Base-by-base conservation (phyloP, 1,284 basidiomycete species). In the Ganoderma sinense region DNA sequence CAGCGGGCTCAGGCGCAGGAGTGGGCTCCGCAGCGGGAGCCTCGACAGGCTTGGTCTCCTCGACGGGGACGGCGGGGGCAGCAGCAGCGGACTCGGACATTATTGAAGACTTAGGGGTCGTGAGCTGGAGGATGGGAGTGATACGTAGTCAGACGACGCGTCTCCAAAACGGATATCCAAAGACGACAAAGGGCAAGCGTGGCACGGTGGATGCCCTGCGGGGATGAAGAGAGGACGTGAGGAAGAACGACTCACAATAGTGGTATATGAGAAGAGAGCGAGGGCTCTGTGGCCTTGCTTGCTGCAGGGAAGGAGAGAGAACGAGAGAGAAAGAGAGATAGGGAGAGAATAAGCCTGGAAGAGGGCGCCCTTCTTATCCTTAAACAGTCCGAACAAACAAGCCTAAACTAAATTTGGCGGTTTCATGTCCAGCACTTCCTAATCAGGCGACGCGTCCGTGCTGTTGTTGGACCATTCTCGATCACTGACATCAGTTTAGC, bases 1-100 rank as follows among this genome's bases (percentile, higher is more conserved):
- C 73, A 70, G 77, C 74, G 62, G 75, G 69, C 75, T 80, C 79
- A 43, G 76, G 70, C 39, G 75, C 75, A 51, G 81, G 72, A 58
- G 75, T 68, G 56, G 82, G 75, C 75, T 85, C 85, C 64, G 69
- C 75, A 71, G 84, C 74, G 55, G 75, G 75, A 63, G 82, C 75
- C 81, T 90, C 89, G 70, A 73, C 70, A 39, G 72, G 72, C 70
- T 73, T 73, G 69, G 84, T 83, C 79, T 91, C 90, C 82, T 89
- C 88, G 72, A 78, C 81, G 74, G 81, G 79, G 71, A 75, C 78
- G 63, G 75, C 78, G 65, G 77, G 74, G 72, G 82, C 82, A 79
- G 84, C 78, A 79, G 84, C 78, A 78, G 83, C 90, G 78, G 88
- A 75, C 70, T 91, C 87, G 86, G 94, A 94, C 92, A 94, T 94